Conservation (phyloP, 805 yeast species). For the Naumovozyma dairenensis region DNA sequence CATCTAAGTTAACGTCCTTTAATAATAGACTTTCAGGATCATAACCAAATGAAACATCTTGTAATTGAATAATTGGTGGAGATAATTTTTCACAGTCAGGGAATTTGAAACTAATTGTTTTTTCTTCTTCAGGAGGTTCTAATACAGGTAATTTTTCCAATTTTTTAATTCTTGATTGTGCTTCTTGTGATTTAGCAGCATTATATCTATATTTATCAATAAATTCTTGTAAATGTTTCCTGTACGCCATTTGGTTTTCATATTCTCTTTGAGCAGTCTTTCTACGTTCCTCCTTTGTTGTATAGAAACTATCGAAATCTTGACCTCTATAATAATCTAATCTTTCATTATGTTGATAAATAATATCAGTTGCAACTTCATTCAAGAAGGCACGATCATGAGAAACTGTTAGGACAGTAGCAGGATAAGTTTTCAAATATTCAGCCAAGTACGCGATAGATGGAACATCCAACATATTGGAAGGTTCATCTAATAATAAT, state of each 20-base stretch:
- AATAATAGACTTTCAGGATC: constrained; percentile 52
- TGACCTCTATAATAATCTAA: constrained; percentile 92
- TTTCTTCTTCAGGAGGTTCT: constrained; percentile 92
- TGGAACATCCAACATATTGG: constrained; percentile 99
- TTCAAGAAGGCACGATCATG: constrained; percentile 96
- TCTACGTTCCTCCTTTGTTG: constrained; percentile 89
- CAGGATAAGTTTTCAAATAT: constrained; percentile 80
- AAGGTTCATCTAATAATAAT: constrained; percentile 91
- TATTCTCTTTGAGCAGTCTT: constrained; percentile 91
- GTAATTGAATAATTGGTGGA: constrained; percentile 87
- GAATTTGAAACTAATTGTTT: constrained; percentile 72
- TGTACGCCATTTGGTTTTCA: constrained; percentile 92
- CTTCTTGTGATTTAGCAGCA: constrained; percentile 96
- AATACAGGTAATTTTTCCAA: constrained; percentile 86
- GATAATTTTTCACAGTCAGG: constrained; percentile 91
- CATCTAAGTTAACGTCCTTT: constrained; percentile 73
- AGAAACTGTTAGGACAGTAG: constrained; percentile 91
- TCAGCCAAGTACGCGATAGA: constrained; percentile 89
- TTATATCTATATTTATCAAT: constrained; percentile 95
- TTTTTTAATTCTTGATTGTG: constrained; percentile 95
- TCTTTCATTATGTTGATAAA: constrained; percentile 95
- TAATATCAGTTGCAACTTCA: constrained; percentile 97
- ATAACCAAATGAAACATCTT: constrained; percentile 82
- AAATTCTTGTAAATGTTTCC: constrained; percentile 87
- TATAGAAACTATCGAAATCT: constrained; percentile 84